Percentiles rank a stretch among this genome's conserved stretches.
Evolutionary conservation across 345 rosid genomes (phyloP).

Genomic region (Eucalyptus globulus): DNA sequence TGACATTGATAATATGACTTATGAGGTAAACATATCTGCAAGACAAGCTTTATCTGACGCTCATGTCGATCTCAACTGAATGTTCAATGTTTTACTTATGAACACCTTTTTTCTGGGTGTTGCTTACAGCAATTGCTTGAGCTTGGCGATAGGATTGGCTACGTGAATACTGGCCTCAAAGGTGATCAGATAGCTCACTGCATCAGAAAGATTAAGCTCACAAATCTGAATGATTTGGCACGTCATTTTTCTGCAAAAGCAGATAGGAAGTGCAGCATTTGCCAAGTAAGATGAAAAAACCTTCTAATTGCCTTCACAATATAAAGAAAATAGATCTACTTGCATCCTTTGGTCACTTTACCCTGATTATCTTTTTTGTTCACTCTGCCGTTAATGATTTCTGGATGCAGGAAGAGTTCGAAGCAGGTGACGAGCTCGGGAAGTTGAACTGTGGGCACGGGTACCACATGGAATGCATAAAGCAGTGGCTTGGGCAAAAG

Average conservation of each 20-base stretch:
- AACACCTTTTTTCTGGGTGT: background rate
- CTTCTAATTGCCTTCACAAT: background rate
- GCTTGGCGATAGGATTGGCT: conserved; percentile 82
- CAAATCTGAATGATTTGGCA: conserved; percentile 15
- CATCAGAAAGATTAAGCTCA: conserved; percentile 46
- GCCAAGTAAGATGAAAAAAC: conserved; percentile 42
- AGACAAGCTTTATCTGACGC: background rate
- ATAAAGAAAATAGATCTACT: background rate
- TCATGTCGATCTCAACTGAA: background rate
- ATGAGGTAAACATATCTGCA: conserved; percentile 23
- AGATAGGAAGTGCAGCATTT: conserved; percentile 77
- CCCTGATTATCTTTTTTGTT: background rate
- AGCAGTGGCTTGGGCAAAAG: conserved; percentile 77
- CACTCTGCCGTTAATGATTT: background rate
- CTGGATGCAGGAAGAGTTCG: conserved; percentile 65
- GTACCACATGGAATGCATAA: conserved; percentile 72
- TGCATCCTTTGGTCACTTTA: background rate
- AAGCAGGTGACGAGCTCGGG: conserved; percentile 52
- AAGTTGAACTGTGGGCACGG: conserved; percentile 69
- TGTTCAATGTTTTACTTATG: too few relatives aligned
- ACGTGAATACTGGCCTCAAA: conserved; percentile 72
- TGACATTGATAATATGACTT: conserved; percentile 47
- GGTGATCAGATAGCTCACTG: conserved; percentile 65
- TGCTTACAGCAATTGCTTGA: conserved; percentile 64
- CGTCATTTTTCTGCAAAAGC: conserved; percentile 1